These are phyloP conservation scores for Saccharomycopsis crataegensis DNA, from an alignment of 1,139 yeast genomes.

Conservation along the genomic window DNA sequence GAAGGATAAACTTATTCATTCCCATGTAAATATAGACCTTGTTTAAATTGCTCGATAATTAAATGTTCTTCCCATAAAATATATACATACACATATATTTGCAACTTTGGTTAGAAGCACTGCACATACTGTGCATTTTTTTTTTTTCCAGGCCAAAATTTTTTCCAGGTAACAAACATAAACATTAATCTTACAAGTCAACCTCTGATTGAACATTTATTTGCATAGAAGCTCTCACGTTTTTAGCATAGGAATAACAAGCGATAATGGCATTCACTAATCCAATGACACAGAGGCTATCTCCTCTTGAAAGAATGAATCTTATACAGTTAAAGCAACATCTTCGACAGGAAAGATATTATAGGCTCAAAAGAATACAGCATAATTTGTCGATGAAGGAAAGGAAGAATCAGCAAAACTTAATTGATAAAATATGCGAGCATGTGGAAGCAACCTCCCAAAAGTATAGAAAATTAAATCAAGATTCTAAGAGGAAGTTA, in stretches of 20 bases:
- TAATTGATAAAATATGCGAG: slow-evolving; percentile 11
- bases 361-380: slow-evolving; percentile 5
- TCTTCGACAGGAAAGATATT: slow-evolving; percentile 9
- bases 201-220: neutral
- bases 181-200: neutral
- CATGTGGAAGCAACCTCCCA: neutral
- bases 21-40: too few relatives aligned
- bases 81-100: too few relatives aligned
- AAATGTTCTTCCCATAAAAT: too few relatives aligned
- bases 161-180: neutral
- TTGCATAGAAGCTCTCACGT: neutral
- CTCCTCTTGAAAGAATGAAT: slow-evolving; percentile 14
- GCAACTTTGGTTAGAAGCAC: neutral
- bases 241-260: neutral
- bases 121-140: neutral
- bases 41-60: too few relatives aligned
- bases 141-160: neutral
- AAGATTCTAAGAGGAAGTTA: neutral
- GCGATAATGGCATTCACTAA: neutral
- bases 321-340: slow-evolving; percentile 6
- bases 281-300: neutral
- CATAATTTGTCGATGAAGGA: neutral
- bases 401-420: neutral
- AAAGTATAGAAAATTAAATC: neutral
- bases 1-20: neutral